Conservation (phyloP, 371 early-diverging fungal species). For the Zopfochytrium polystomum region DNA sequence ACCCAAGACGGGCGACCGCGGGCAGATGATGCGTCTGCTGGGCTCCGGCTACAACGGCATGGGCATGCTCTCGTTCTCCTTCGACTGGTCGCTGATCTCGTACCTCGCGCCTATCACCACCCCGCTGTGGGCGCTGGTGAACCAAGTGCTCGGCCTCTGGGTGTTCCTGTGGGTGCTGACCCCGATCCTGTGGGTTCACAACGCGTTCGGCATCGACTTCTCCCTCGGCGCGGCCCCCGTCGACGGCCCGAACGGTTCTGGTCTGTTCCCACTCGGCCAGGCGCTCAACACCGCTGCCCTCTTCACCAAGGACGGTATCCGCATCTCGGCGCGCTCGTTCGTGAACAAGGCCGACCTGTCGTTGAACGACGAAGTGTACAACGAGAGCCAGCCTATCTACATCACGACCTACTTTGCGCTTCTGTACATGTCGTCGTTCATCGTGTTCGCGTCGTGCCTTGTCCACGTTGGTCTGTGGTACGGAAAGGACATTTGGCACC, state of each 20-base stretch:
- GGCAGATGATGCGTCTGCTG: constrained; percentile 31
- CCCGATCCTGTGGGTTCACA: too few relatives aligned
- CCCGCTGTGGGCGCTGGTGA: constrained; percentile 54
- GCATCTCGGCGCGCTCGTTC: constrained; percentile 11
- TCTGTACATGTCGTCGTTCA: constrained; percentile 20
- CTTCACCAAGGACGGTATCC: constrained; percentile 13
- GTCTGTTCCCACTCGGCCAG: too few relatives aligned
- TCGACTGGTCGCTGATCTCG: constrained; percentile 58
- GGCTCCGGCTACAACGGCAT: constrained; percentile 33
- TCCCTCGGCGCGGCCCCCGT: too few relatives aligned
- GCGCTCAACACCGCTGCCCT: constrained; percentile 12
- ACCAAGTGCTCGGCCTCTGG: constrained; percentile 5
- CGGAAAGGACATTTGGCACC: too few relatives aligned
- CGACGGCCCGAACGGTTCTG: constrained; percentile 23
- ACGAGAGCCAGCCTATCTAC: constrained; percentile 18
- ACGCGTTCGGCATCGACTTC: too few relatives aligned
- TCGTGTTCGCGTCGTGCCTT: too few relatives aligned
- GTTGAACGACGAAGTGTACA: constrained; percentile 13
- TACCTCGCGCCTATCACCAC: constrained; percentile 17
- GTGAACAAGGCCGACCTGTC: constrained; percentile 5
- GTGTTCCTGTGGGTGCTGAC: not conserved
- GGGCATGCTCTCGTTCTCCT: constrained; percentile 64
- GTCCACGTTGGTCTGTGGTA: too few relatives aligned
- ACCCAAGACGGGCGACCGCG: too few relatives aligned
- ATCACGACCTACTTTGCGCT: constrained; percentile 26